Base-by-base conservation (phyloP, 306 rosid species). In the Pachyrhizus erosus region DNA sequence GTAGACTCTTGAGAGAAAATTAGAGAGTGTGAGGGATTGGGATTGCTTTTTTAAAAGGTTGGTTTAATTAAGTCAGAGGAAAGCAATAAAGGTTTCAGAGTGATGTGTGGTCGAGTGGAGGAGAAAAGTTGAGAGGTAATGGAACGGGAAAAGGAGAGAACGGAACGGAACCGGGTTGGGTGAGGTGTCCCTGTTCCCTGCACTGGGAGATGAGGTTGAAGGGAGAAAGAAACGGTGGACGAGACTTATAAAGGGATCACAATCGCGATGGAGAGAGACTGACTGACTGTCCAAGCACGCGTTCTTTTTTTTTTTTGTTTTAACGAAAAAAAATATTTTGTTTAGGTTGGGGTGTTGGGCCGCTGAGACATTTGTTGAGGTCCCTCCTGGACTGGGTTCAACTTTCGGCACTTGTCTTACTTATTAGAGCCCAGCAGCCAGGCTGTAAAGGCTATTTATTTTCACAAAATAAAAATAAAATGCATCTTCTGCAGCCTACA, bases 191-290 rank as follows among this genome's bases (percentile, higher is more conserved):
- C 84, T n/a, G 72, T 84, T 78, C 85, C 11, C 83, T 18, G 61
- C 70, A 37, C 42, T 21, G 8, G 82, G 33, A 51, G 83, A 0
- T 58, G 81, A 57, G 46, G 78, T 57, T 78, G 84, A 77, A 86
- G 80, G 75, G 82, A 40, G 84, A 84, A 71, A 81, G 84, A 76
- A 71, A 82, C 60, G 89, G 80, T 77, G 92, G 70, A 78, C 14
- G 66, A 73, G 42, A 69, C 71, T 84, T 78, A 39, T 89, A 90
- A 89, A 88, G 88, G 83, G 80, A 86, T 89, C 88, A 83, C 62
- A 55, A 64, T 46, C 7, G 7, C 20, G 15, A 49, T 15, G 13
- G 31, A 34, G 34, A 31, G 43, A n/a, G n/a, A n/a, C n/a, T n/a
- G n/a, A n/a, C n/a, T n/a, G n/a, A 34, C 33, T 69, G 11, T 21